Conservation (phyloP, 352 stramenopile genomes). For the Phytophthora hibernalis region DNA sequence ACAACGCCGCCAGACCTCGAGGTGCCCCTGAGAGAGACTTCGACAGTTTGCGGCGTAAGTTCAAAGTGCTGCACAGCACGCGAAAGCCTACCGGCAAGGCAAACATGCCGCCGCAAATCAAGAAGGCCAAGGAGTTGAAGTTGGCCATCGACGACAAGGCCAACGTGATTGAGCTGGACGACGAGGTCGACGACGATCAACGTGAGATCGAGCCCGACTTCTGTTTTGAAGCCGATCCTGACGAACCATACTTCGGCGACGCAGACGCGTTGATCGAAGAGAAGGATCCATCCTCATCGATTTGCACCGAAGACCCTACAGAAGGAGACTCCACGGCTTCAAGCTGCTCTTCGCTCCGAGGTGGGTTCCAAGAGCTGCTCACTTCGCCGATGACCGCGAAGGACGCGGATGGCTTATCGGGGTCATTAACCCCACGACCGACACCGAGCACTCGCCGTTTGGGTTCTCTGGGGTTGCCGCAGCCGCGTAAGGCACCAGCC, state of each 20-base stretch:
- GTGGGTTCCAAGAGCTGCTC: too few relatives aligned
- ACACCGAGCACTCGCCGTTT: too few relatives aligned
- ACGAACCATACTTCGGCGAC: neutral
- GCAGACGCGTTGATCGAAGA: neutral
- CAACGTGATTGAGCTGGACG: conserved; percentile 5
- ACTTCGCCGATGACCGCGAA: too few relatives aligned
- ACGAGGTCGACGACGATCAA: neutral
- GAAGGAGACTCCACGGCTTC: too few relatives aligned
- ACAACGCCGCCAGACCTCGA: neutral
- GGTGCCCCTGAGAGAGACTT: conserved; percentile 2
- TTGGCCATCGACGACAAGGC: neutral
- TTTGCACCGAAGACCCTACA: too few relatives aligned
- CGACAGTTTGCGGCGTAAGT: conserved; percentile 10
- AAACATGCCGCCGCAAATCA: neutral
- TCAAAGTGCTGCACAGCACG: conserved; percentile 4
- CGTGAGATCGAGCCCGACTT: neutral
- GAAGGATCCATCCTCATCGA: too few relatives aligned
- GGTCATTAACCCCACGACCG: too few relatives aligned
- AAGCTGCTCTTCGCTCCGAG: too few relatives aligned
- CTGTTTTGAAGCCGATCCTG: neutral
- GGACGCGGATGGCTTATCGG: too few relatives aligned
- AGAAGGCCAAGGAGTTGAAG: neutral
- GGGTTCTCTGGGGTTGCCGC: too few relatives aligned
- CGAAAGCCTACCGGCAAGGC: conserved; percentile 6
- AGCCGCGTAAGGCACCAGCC: too few relatives aligned